A percentile compares a stretch with the other conserved stretches of the same genome.
phyloP scores from a whole-genome alignment of 768 basidiomycete species.

The Termitomyces sp. region DNA sequence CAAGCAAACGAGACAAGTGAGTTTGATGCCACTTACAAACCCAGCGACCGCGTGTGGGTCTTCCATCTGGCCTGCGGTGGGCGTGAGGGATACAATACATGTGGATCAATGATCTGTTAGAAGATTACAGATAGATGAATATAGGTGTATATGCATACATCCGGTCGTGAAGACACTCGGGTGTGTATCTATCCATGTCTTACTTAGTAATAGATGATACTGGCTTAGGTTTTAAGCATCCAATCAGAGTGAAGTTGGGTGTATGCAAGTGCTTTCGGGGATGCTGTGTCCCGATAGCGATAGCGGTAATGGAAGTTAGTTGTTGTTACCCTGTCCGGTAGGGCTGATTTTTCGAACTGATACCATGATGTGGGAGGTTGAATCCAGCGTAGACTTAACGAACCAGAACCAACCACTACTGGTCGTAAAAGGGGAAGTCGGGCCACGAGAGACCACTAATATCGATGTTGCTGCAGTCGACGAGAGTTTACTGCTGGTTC shows the following conservation, averaged over 20 bases:
- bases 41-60: slow-evolving; percentile 22
- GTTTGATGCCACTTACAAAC: slow-evolving; percentile 6
- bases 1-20: neutral
- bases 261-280: neutral
- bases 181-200: neutral
- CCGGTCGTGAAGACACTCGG: no score
- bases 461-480: neutral
- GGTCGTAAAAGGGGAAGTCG: neutral
- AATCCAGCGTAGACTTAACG: neutral
- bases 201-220: neutral
- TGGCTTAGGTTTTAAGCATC: neutral
- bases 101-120: slow-evolving; percentile 14
- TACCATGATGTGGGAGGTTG: neutral
- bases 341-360: neutral
- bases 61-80: slow-evolving; percentile 29
- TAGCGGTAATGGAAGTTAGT: neutral
- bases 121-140: slow-evolving; percentile 8
- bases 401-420: no score
- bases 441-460: neutral
- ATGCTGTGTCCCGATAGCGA: neutral
- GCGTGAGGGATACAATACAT: slow-evolving; percentile 7
- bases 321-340: neutral
- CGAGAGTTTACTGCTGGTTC: neutral
- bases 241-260: neutral
- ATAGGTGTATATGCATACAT: neutral